phyloP scores from a whole-genome alignment of 257 asterid genomes.

The Osmanthus fragrans region DNA sequence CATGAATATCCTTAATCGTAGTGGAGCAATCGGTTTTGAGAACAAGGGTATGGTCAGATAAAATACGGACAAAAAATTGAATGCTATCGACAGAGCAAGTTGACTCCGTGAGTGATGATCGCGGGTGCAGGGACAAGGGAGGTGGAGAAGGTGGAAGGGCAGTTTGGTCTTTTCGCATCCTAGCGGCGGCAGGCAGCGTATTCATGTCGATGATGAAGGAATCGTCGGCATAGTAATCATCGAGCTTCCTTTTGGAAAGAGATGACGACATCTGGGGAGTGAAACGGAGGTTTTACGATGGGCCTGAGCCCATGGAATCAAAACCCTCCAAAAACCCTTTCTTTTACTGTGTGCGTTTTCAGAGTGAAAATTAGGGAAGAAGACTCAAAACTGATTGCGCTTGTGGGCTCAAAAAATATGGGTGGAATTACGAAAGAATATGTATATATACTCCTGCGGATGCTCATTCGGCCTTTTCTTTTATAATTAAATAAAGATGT shows the following conservation, averaged over 20 bases:
- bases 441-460: too few species aligned
- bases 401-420: too few species aligned
- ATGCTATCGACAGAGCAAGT: conserved; percentile 32
- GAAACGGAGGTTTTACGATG: conserved; percentile 34
- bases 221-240: conserved; percentile 54
- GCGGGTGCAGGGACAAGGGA: conserved; percentile 21
- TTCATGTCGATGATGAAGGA: conserved; percentile 20
- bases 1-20: conserved; percentile 54
- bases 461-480: too few species aligned
- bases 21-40: conserved; percentile 55
- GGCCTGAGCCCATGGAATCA: conserved; percentile 45
- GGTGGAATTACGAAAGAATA: too few species aligned
- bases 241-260: conserved; percentile 73
- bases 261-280: conserved; percentile 48
- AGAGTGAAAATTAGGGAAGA: background rate
- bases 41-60: conserved; percentile 62
- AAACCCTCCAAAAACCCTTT: conserved; percentile 25
- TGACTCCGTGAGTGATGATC: conserved; percentile 33
- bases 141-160: conserved; percentile 26
- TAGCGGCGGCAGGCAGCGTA: conserved; percentile 25
- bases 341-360: background rate
- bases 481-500: too few species aligned
- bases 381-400: background rate
- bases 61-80: conserved; percentile 80
- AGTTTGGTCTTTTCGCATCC: conserved; percentile 70